Base-by-base conservation (phyloP, 208 protist genomes). In the Acanthamoeba triangularis region DNA sequence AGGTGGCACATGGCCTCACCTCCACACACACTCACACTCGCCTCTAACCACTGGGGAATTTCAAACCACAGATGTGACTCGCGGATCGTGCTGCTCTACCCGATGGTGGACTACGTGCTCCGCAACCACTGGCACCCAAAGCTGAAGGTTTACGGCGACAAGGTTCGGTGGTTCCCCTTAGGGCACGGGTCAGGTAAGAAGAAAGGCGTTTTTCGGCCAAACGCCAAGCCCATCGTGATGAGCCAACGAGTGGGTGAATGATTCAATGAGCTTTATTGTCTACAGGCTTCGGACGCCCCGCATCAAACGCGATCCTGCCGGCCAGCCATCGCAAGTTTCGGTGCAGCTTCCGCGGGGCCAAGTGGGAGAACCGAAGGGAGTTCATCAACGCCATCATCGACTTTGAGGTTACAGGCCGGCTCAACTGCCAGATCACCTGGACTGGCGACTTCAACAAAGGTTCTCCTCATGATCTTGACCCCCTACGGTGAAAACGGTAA, bases 91-190 rank as follows among this genome's bases (percentile, higher is more conserved):
- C 87, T 93, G 30, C 10, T 49, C 1, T 93, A 93, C 33, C 41
- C 61, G 44, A 3, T 56, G 56, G 35, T 93, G 30, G 87, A 93
- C 59, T 93, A 93, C 44, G 59, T 93, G 59, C 35, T 93, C 0
- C 87, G 87, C 52, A 93, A 69, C n/a, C 87, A 93, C 59, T 93
- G 87, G 87, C 87, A 93, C 44, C 56, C 56, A 18, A 93, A 74
- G 87, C 87, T 93, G 35, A 28, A 35, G 30, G 61, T 74, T 7
- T 54, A 93, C 47, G 87, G 87, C 4, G 61, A 69, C n/a, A 93
- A 93, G 35, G 61, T 93, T 18, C 4, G 44, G 16, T 93, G 87
- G 87, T 76, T 93, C 10, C 87, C 87, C 3, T 25, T 93, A 30
- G 87, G 87, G 3, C 49, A 63, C 25, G 49, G 33, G 11, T 47